These are phyloP conservation scores for Avena eriantha DNA, from an alignment of 176 grass and related monocot genomes.

Conservation along the genomic window DNA sequence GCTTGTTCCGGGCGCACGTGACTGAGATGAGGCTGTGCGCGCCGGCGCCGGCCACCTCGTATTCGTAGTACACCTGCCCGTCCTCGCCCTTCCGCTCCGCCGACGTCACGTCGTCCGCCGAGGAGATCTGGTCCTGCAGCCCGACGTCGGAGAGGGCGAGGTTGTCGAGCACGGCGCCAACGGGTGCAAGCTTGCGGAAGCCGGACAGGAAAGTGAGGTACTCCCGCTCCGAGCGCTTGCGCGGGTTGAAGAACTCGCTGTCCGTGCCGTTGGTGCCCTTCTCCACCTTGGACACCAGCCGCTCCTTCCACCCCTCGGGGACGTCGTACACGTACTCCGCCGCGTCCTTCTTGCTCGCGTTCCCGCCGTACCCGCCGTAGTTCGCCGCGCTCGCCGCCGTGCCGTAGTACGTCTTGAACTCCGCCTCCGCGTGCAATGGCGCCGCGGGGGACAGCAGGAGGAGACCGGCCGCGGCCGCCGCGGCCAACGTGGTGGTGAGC, in stretches of 20 bases:
- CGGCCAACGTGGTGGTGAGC: conserved; percentile 45
- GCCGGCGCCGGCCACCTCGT: conserved; percentile 80
- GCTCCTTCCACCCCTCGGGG: conserved; percentile 87
- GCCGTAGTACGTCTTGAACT: conserved; percentile 74
- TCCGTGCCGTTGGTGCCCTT: conserved; percentile 99
- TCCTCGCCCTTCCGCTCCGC: conserved; percentile 50
- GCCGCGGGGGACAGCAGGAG: conserved; percentile 35
- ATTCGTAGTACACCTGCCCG: conserved; percentile 90
- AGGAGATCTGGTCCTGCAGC: conserved; percentile 87
- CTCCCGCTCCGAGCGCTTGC: conserved; percentile 81
- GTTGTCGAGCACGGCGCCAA: conserved; percentile 81
- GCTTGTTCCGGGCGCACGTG: conserved; percentile 87
- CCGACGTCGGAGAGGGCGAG: conserved; percentile 88
- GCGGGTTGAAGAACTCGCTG: conserved; percentile 97
- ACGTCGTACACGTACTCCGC: conserved; percentile 96
- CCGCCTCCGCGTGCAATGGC: conserved; percentile 36
- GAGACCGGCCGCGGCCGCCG: conserved; percentile 51
- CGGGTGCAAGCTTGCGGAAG: conserved; percentile 81
- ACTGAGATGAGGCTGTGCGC: conserved; percentile 89
- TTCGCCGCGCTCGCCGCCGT: conserved; percentile 86
- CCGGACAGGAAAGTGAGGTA: conserved; percentile 87
- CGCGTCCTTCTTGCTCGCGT: conserved; percentile 88
- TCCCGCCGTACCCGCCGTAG: conserved; percentile 95
- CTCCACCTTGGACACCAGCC: conserved; percentile 93
- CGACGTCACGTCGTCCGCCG: conserved; percentile 65